phyloP scores from a whole-genome alignment of 179 eudicot genomes.

The Beta corolliflora region DNA sequence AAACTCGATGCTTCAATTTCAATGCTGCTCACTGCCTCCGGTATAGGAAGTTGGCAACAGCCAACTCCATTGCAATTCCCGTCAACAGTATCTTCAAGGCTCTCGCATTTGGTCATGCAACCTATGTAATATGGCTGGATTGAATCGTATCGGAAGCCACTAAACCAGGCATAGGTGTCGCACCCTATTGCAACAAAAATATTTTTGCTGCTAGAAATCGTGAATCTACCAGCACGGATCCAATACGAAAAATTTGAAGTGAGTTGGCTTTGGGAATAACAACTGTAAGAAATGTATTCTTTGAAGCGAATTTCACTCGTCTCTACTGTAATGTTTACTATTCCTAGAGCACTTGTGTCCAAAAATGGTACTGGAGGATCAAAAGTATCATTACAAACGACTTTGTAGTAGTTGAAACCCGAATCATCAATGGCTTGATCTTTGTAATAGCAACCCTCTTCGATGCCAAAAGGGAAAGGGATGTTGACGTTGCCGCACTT shows the following conservation, averaged over 20 bases:
- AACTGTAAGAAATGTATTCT: not conserved
- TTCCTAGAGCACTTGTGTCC: not conserved
- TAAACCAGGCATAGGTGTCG: slow-evolving; percentile 28
- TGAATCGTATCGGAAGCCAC: not conserved
- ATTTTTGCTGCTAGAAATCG: slow-evolving; percentile 20
- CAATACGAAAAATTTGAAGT: rapidly evolving
- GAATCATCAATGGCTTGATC: not conserved
- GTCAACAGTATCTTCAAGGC: not conserved
- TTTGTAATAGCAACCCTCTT: slow-evolving; percentile 22
- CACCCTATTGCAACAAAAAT: slow-evolving; percentile 34
- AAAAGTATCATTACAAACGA: not conserved
- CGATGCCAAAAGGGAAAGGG: slow-evolving; percentile 33
- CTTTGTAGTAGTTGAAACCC: not conserved
- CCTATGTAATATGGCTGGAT: slow-evolving; percentile 14
- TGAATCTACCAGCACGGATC: not conserved
- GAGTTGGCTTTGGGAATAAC: not conserved
- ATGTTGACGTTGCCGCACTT: slow-evolving; percentile 23
- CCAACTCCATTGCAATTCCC: slow-evolving; percentile 36
- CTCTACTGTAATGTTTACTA: not conserved
- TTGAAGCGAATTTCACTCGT: not conserved
- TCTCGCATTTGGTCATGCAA: slow-evolving; percentile 30
- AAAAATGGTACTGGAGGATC: slow-evolving; percentile 7
- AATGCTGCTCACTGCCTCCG: slow-evolving; percentile 17
- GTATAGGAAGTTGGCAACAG: slow-evolving; percentile 35
- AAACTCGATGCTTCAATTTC: not conserved